These are phyloP conservation scores for Candida ascalaphidarum DNA, from an alignment of 805 yeast species.

Conservation along the genomic window DNA sequence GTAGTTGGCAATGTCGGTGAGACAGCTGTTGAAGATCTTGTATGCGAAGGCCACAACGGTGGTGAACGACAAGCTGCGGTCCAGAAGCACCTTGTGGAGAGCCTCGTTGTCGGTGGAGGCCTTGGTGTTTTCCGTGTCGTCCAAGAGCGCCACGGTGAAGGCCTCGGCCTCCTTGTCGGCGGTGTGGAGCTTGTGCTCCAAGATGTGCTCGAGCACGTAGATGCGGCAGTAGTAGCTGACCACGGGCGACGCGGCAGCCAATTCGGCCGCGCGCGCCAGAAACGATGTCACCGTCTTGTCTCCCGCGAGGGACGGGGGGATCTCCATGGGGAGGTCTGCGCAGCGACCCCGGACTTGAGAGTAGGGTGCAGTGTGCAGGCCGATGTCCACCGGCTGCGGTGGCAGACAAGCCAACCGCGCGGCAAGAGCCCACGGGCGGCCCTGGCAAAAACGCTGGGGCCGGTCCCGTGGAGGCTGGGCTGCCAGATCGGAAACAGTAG, in stretches of 20 bases:
- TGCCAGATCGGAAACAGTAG: no score
- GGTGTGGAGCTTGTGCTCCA: constrained; percentile 52
- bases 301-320: constrained; percentile 9
- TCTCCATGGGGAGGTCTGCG: no score
- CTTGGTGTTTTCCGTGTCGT: constrained; percentile 58
- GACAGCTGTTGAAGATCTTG: constrained; percentile 39
- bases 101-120: constrained; percentile 30
- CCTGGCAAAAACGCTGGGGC: no score
- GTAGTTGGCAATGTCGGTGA: constrained; percentile 34
- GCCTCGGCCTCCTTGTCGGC: constrained; percentile 45
- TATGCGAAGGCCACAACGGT: constrained; percentile 38
- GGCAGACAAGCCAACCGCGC: no score
- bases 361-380: no score
- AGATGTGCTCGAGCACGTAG: constrained; percentile 66
- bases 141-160: constrained; percentile 56
- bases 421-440: no score
- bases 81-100: constrained; percentile 43
- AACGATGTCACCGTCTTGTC: constrained; percentile 36
- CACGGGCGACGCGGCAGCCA: constrained; percentile 50
- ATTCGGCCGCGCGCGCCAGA: constrained; percentile 49
- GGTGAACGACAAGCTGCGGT: constrained; percentile 41
- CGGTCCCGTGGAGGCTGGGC: no score
- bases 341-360: no score
- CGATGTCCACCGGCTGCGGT: no score
- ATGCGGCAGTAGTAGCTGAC: constrained; percentile 62